These are phyloP conservation scores for Neofusicoccum laricinum DNA, from an alignment of 2,329 filamentous ascomycete genomes.

Conservation along the genomic window DNA sequence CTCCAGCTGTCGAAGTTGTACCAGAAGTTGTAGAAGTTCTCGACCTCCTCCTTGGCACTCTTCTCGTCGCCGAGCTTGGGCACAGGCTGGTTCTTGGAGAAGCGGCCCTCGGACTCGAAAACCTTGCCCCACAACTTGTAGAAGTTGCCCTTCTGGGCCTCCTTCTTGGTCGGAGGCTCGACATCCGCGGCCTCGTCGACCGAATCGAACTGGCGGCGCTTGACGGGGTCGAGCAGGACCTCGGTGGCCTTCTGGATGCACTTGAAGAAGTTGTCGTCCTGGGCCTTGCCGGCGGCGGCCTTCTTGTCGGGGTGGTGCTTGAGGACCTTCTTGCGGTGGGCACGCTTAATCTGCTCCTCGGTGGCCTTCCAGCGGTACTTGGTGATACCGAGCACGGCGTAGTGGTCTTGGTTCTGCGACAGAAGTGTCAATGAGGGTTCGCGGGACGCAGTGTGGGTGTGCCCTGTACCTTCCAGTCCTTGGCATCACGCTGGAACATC, in stretches of 20 bases:
- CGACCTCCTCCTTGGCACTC: constrained; percentile 82
- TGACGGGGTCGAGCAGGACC: constrained; percentile 84
- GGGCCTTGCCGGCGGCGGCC: constrained; percentile 78
- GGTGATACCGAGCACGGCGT: constrained; percentile 88
- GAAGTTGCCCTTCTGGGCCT: constrained; percentile 79
- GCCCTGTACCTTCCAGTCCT: constrained; percentile 90
- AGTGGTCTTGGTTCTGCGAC: constrained; percentile 84
- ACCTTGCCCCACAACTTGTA: constrained; percentile 92
- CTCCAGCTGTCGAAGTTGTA: constrained; percentile 99
- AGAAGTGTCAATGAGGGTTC: neutral
- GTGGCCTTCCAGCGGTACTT: constrained; percentile 91
- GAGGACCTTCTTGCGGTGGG: constrained; percentile 98
- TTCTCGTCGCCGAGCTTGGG: constrained; percentile 82
- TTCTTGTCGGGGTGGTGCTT: constrained; percentile 99
- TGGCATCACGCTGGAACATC: constrained; percentile 89
- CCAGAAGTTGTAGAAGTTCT: constrained; percentile 99
- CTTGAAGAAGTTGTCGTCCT: constrained; percentile 99
- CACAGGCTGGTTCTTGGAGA: constrained; percentile 87
- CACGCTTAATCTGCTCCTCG: constrained; percentile 97
- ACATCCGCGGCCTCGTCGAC: constrained; percentile 93
- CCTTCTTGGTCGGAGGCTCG: constrained; percentile 89
- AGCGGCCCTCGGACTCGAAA: constrained; percentile 88
- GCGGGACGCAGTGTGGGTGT: neutral
- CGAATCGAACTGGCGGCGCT: constrained; percentile 92
- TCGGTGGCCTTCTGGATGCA: constrained; percentile 99